Base-by-base conservation (phyloP, 2,329 filamentous ascomycete species). In the Xylaria sp. region DNA sequence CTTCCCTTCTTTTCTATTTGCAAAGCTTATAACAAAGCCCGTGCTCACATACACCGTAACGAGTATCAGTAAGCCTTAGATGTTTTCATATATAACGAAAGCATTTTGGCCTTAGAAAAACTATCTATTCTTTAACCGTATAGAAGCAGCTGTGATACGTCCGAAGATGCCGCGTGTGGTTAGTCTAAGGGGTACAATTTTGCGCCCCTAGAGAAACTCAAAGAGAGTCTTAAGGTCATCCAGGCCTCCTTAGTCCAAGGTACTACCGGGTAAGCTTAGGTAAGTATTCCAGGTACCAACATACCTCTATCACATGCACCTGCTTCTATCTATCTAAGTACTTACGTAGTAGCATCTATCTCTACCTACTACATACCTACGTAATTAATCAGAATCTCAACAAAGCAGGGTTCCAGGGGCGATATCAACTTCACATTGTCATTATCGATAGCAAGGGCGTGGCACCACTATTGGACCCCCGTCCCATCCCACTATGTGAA, bases 391-490 rank as follows among this genome's bases (percentile, higher is more conserved):
- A 41, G 37, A 31, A 31, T n/a, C 56, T 58, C 23, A 18, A 58
- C 56, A n/a, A 58, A 18, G 15, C 39, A 55, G 25, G 25, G 59
- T 28, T 63, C 64, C 23, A 13, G 23, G 23, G 28, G 48, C 56
- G 13, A 54, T 15, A 59, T 9, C 13, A 50, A 55, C 28, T 10
- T 39, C 34, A 23, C 31, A 41, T 31, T 25, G 18, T 41, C 31
- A n/a, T 48, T 63, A 51, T 63, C 58, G 65, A 67, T 67, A 67
- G 41, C 41, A 46, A n/a, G 28, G 52, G 28, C 23, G 37, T 54
- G 34, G 25, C 52, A 23, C 51, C 31, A 48, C 56, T 69, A 66
- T 61, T 62, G 46, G 66, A 69, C 25, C 57, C 54, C 60, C 58
- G 37, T 39, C 15, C 55, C 58, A 54, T 58, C 25, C 44, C 59